Base-by-base conservation (phyloP, 1,284 basidiomycete genomes). In the Pterulicium gracile region DNA sequence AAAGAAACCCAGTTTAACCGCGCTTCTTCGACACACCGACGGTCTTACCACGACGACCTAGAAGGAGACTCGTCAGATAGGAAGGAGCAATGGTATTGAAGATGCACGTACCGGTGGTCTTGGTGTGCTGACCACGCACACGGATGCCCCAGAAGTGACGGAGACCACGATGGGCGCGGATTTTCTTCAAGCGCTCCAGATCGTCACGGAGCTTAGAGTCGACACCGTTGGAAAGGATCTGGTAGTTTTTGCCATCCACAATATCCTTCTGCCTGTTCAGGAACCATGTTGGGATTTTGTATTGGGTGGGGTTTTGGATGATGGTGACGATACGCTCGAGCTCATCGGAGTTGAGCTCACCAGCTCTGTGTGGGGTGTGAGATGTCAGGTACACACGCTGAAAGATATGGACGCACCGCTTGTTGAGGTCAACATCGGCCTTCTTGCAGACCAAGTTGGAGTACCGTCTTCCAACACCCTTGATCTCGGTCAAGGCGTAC, bases 401-500 rank as follows among this genome's bases (percentile, higher is more conserved):
- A 39, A 14, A 5, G 14, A 13, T 35, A 24, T 27, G 40, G n/a
- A 73, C 87, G 54, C 60, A 96, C 94, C 96, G 90, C 77, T 99
- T 99, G 79, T 81, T 88, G 56, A 99, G 81, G 67, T 98, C 94
- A 50, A 99, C 89, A 75, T 98, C 96, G 57, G 96, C 96, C 80
- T 99, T 99, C 77, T 98, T 98, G 85, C 94, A 98, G 59, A 98
- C 95, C 61, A 98, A 75, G 75, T 98, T 98, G 66, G 96, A 83
- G 73, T 97, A 98, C 52, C 96, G 88, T 55, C 96, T 87, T 63
- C 96, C 96, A 55, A 99, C 95, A 87, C 96, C 96, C 79, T 97
- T 97, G 79, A 98, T 98, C 77, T 98, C 92, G 46, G 92, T 96
- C 74, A 96, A 67, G 60, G 92, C 86, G 68, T 89, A 96, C 91